A percentile compares a stretch with the other conserved stretches of the same genome.
phyloP scores from a whole-genome alignment of 768 basidiomycete species.

The Sporobolomyces roseus region DNA sequence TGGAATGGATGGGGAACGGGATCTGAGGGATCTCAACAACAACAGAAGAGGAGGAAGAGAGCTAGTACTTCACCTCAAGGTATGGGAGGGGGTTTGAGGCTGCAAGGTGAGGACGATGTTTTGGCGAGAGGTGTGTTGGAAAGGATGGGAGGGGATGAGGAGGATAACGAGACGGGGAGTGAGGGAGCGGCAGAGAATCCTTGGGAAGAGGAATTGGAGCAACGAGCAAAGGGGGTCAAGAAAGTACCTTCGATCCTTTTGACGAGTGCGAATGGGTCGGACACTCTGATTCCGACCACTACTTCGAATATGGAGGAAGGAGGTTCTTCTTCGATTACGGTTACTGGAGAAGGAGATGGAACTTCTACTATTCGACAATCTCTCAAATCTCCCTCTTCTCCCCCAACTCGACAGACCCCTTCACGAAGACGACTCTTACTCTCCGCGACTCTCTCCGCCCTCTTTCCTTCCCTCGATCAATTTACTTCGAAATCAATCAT shows the following conservation, averaged over 20 bases:
- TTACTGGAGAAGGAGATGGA: too few species aligned
- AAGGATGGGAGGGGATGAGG: not conserved
- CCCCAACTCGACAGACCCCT: not conserved
- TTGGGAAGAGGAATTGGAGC: constrained; percentile 4
- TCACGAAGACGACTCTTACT: constrained; percentile 1
- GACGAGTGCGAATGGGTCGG: constrained; percentile 22
- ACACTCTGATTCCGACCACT: constrained; percentile 1
- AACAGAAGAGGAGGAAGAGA: constrained; percentile 5
- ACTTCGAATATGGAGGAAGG: too few species aligned
- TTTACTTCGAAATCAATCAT: constrained; percentile 67
- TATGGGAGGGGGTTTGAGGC: constrained; percentile 19
- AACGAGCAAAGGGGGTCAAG: not conserved
- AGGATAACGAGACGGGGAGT: not conserved
- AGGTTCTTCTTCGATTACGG: not conserved
- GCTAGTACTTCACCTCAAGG: constrained; percentile 10
- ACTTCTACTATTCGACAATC: not conserved
- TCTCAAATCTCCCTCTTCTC: too few species aligned
- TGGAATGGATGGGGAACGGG: not conserved
- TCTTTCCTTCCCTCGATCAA: constrained; percentile 80
- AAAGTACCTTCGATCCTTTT: constrained; percentile 37
- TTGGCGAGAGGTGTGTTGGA: constrained; percentile 14
- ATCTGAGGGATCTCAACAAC: not conserved
- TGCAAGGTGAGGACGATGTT: constrained; percentile 2
- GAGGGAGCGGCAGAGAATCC: constrained; percentile 31
- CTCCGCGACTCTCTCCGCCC: constrained; percentile 55